These are phyloP conservation scores for Hymenoscyphus fraxineus DNA, from an alignment of 2,329 filamentous ascomycete genomes.

Conservation along the genomic window DNA sequence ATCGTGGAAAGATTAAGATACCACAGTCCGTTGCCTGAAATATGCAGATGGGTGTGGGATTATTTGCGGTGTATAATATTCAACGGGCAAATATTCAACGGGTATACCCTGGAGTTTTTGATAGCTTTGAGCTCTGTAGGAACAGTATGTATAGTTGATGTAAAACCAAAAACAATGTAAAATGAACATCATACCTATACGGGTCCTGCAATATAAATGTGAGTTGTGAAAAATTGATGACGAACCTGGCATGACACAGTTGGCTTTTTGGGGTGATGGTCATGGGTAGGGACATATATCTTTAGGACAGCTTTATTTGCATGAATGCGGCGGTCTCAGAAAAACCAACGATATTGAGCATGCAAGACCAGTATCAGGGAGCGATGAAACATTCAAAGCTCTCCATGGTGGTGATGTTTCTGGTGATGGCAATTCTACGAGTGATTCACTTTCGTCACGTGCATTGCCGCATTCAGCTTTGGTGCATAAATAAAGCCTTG, in stretches of 20 bases:
- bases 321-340: no score
- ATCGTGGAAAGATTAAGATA: constrained; percentile 63
- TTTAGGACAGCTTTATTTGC: no score
- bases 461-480: constrained; percentile 1
- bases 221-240: no score
- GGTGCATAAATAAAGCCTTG: constrained; percentile 15
- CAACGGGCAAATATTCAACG: neutral
- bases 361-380: no score
- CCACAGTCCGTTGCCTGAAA: constrained; percentile 51
- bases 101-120: constrained; percentile 17
- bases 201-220: neutral
- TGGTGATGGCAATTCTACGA: no score
- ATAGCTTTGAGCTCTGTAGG: constrained; percentile 16
- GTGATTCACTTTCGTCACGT: neutral
- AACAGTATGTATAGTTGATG: constrained; percentile 9
- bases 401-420: no score
- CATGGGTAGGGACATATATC: no score
- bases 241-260: no score
- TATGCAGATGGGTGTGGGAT: neutral
- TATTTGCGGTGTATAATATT: constrained; percentile 13
- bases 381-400: no score
- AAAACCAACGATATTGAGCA: no score
- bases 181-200: neutral
- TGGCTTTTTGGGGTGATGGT: no score
- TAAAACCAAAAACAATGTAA: constrained; percentile 4